Evolutionary conservation across 1,284 basidiomycete genomes (phyloP).

Genomic region (Ganoderma resinaceum): DNA sequence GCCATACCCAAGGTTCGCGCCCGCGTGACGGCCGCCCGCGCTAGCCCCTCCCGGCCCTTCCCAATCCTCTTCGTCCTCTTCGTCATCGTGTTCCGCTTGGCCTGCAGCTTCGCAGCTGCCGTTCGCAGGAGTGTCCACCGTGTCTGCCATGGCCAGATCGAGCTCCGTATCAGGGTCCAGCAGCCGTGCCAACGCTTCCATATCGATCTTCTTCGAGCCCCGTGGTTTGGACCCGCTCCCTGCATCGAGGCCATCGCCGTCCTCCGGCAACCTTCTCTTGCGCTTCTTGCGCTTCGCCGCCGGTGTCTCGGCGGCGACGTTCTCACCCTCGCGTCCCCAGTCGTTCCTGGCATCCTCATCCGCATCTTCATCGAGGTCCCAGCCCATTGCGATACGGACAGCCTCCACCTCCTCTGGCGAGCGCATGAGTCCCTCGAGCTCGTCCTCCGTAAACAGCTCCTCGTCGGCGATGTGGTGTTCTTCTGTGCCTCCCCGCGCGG

Average conservation of each 20-base stretch:
- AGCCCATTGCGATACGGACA: constrained; percentile 44
- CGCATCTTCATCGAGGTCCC: constrained; percentile 33
- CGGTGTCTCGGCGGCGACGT: not conserved
- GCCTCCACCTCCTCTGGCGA: constrained; percentile 43
- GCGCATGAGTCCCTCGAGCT: constrained; percentile 50
- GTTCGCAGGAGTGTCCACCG: not conserved
- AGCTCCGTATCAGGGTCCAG: constrained; percentile 36
- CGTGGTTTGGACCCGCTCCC: constrained; percentile 20
- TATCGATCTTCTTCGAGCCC: constrained; percentile 43
- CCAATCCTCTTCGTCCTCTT: constrained; percentile 19
- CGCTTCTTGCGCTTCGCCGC: constrained; percentile 18
- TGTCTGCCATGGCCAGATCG: not conserved
- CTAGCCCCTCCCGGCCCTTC: not conserved
- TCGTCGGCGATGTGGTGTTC: constrained; percentile 48
- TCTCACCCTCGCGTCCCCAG: not conserved
- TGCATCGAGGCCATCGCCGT: constrained; percentile 12
- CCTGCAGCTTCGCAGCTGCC: constrained; percentile 14
- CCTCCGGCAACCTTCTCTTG: constrained; percentile 11
- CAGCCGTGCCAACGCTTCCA: constrained; percentile 45
- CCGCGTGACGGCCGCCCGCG: not conserved
- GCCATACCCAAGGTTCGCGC: not conserved
- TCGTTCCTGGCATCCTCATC: constrained; percentile 4
- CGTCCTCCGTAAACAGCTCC: constrained; percentile 51
- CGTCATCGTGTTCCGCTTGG: constrained; percentile 14
- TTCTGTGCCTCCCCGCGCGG: constrained; percentile 56